These are phyloP conservation scores for Zymoseptoria brevis DNA, from an alignment of 2,329 filamentous ascomycete species.

Conservation along the genomic window DNA sequence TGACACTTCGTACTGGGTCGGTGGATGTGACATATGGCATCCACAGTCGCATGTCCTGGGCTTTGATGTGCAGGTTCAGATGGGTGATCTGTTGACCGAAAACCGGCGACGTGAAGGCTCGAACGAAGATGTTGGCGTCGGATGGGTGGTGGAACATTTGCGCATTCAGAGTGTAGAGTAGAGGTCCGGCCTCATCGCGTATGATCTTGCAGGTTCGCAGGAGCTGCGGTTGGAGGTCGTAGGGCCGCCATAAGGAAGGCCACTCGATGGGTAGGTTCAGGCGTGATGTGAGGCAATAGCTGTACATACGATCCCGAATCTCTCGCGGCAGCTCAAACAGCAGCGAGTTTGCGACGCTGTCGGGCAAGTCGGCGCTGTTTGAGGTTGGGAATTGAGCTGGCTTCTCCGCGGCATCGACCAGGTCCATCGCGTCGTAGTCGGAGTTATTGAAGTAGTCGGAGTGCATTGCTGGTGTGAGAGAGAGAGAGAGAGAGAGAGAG, in stretches of 20 bases:
- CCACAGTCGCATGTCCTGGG: constrained; percentile 30
- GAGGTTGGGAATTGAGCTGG: not conserved
- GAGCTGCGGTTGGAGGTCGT: constrained; percentile 25
- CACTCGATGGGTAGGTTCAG: constrained; percentile 25
- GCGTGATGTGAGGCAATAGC: constrained; percentile 23
- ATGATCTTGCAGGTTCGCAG: constrained; percentile 27
- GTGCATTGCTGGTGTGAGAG: not conserved
- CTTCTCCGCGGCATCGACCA: not conserved
- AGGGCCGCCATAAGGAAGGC: constrained; percentile 18
- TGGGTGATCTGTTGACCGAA: constrained; percentile 17
- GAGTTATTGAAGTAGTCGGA: not conserved
- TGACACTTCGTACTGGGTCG: constrained; percentile 23
- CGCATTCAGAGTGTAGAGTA: constrained; percentile 31
- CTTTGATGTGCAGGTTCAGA: constrained; percentile 27
- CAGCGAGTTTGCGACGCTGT: constrained; percentile 23
- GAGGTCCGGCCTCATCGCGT: constrained; percentile 25
- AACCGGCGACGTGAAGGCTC: constrained; percentile 22
- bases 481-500: too few species aligned
- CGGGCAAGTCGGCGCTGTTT: constrained; percentile 18
- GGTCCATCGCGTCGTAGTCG: not conserved
- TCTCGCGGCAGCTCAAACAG: constrained; percentile 31
- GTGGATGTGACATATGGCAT: constrained; percentile 30
- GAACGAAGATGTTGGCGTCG: constrained; percentile 33
- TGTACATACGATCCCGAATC: constrained; percentile 30
- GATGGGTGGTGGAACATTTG: constrained; percentile 31